phyloP scores from a whole-genome alignment of 805 yeast genomes.

The Candida coquimbonensis region DNA sequence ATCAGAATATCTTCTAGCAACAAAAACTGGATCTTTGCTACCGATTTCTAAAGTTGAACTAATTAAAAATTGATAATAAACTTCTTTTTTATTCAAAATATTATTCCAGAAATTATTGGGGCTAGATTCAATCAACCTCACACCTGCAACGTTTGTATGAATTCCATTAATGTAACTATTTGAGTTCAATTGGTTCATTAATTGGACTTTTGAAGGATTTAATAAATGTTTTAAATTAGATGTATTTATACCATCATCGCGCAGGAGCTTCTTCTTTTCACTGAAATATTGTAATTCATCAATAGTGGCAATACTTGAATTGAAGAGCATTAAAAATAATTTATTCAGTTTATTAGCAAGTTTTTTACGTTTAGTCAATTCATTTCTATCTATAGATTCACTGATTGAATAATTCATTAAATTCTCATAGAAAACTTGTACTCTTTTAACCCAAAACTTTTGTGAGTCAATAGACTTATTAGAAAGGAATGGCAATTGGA shows the following conservation, averaged over 20 bases:
- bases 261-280: slow-evolving; percentile 22
- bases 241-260: slow-evolving; percentile 16
- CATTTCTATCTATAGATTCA: slow-evolving; percentile 67
- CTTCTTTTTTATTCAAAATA: slow-evolving; percentile 16
- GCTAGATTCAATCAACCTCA: slow-evolving; percentile 29
- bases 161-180: slow-evolving; percentile 44
- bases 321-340: slow-evolving; percentile 59
- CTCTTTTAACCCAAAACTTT: slow-evolving; percentile 72
- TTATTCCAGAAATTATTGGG: slow-evolving; percentile 24
- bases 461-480: slow-evolving; percentile 33
- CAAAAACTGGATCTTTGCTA: slow-evolving; percentile 20
- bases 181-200: slow-evolving; percentile 25
- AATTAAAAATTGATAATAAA: slow-evolving; percentile 19
- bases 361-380: slow-evolving; percentile 63
- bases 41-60: slow-evolving; percentile 15
- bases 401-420: slow-evolving; percentile 69
- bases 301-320: slow-evolving; percentile 62
- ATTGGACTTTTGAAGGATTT: slow-evolving; percentile 34
- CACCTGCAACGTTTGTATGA: slow-evolving; percentile 65
- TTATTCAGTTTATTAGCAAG: slow-evolving; percentile 54
- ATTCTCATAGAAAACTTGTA: slow-evolving; percentile 77
- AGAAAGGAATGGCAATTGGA: slow-evolving; percentile 70
- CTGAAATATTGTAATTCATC: slow-evolving; percentile 46
- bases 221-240: slow-evolving; percentile 27
- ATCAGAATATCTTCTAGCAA: slow-evolving; percentile 59